phyloP scores from a whole-genome alignment of 148 eudicot genomes.

The Chenopodium berlandieri region DNA sequence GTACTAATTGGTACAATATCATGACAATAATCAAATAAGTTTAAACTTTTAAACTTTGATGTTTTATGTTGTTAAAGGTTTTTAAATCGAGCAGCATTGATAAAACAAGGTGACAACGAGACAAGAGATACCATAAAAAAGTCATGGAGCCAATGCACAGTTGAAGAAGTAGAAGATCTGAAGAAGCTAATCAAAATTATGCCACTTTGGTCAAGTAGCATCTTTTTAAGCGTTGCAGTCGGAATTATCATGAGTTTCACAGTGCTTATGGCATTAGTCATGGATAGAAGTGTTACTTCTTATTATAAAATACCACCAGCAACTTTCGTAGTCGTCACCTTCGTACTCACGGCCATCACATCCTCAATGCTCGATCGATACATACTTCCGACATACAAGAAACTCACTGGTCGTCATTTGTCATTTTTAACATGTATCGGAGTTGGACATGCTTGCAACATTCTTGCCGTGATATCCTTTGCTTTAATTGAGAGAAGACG shows the following conservation, averaged over 20 bases:
- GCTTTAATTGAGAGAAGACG: slow-evolving; percentile 46
- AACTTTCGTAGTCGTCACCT: slow-evolving; percentile 32
- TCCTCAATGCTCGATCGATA: slow-evolving; percentile 33
- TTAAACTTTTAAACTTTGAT: too few relatives aligned
- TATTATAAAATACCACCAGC: slow-evolving; percentile 38
- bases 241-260: slow-evolving; percentile 49
- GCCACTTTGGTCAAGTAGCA: slow-evolving; percentile 58
- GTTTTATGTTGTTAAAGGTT: too few relatives aligned
- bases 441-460: slow-evolving; percentile 37
- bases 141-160: slow-evolving; percentile 51
- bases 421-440: slow-evolving; percentile 38
- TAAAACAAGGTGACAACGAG: slow-evolving; percentile 2
- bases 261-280: slow-evolving; percentile 58
- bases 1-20: too few relatives aligned
- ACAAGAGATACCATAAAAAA: not conserved
- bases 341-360: slow-evolving; percentile 36
- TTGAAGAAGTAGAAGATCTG: slow-evolving; percentile 52
- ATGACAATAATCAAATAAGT: too few relatives aligned
- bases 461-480: slow-evolving; percentile 31
- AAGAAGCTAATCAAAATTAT: slow-evolving; percentile 46
- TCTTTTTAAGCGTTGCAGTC: slow-evolving; percentile 43
- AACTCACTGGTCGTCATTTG: slow-evolving; percentile 21
- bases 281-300: slow-evolving; percentile 39
- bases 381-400: slow-evolving; percentile 36
- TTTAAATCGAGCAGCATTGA: slow-evolving; percentile 31